phyloP scores from a whole-genome alignment of 202 grass and related monocot genomes.

The Carex sylvatica region DNA sequence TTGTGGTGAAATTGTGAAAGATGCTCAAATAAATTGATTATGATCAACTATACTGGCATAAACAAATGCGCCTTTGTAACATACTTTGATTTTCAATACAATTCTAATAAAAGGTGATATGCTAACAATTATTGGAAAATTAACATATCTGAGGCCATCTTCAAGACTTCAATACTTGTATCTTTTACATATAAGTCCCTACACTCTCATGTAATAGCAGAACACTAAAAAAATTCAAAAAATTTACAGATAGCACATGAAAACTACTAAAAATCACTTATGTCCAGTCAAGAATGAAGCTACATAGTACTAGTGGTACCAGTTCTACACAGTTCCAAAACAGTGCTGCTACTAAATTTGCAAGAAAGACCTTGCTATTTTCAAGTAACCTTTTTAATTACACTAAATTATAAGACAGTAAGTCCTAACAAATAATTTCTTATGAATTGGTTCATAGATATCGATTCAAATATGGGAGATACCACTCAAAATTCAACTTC shows the following conservation, averaged over 20 bases:
- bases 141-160: not conserved
- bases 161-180: not conserved
- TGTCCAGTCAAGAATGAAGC: not conserved
- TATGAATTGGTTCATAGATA: not conserved
- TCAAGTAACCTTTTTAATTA: too few relatives aligned
- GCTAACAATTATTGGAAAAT: not conserved
- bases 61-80: not conserved
- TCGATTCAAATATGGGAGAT: not conserved
- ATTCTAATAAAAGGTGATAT: not conserved
- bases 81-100: not conserved
- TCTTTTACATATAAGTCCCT: not conserved
- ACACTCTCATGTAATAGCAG: not conserved
- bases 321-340: not conserved
- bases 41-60: not conserved
- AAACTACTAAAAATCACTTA: not conserved
- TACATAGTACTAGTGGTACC: not conserved
- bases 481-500: not conserved
- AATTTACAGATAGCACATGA: not conserved
- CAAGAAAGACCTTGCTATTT: not conserved
- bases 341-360: not conserved
- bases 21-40: too few relatives aligned
- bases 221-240: not conserved
- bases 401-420: not conserved
- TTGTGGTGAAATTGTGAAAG: too few relatives aligned
- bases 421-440: not conserved